Base-by-base conservation (phyloP, 352 stramenopile species). In the Phytopythium montanum region DNA sequence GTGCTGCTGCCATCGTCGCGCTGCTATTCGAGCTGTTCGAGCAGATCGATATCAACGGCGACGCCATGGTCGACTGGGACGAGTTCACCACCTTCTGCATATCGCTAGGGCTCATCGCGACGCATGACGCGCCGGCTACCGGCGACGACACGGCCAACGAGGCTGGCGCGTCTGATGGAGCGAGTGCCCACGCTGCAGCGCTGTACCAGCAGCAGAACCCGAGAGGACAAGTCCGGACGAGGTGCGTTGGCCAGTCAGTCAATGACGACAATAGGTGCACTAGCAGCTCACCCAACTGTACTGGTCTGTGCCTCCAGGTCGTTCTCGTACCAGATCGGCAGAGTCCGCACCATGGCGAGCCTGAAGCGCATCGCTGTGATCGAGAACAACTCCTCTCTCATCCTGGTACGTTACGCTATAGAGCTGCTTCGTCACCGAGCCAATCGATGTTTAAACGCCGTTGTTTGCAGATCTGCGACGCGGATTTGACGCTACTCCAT, bases 51-150 rank as follows among this genome's bases (percentile, higher is more conserved):
- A 90, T 95, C 62, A 94, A 94, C 36, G 86, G 86, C 1, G 84
- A 95, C 59, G 69, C 65, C 0, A 26, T 71, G 5, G 80, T 95
- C 21, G 81, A 92, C 39, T 95, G 86, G 86, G 84, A 95, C 51
- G 86, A 95, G 62, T 93, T 95, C 60, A 91, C 84, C 39, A 87
- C 81, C 0, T 90, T 92, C 60, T 92, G 83, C 51, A 76, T 92
- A 6, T 76, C 76, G 38, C 48, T 88, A 2, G 86, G 84, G 18
- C 72, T 89, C 12, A 72, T 88, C 6, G 70, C 74, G 2, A 87
- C 80, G 7, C 66, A 73, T 12, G 57, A 50, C 23, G 44, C 44
- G 3, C n/a, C 44, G 10, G 44, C 44, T 5, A 13, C 6, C 12
- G 44, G 44, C n/a, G 23, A 29, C 18, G 44, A 50, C 14, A 42